phyloP scores from a whole-genome alignment of 2,329 filamentous ascomycete genomes.

The Grosmannia clavigera region DNA sequence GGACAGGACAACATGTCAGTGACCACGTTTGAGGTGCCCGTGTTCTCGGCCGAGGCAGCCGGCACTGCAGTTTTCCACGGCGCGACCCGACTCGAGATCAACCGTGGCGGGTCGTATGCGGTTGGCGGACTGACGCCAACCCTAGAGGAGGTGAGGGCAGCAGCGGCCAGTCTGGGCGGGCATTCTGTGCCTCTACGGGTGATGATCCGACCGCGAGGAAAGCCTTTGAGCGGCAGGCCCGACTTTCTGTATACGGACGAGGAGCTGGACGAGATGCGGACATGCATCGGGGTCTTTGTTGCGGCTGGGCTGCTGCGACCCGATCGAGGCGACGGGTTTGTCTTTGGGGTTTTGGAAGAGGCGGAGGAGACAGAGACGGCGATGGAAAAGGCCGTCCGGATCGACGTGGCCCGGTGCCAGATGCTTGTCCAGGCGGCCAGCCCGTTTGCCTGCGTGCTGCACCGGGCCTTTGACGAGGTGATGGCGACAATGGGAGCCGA shows the following conservation, averaged over 20 bases:
- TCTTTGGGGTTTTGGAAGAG: constrained; percentile 34
- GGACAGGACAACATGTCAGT: neutral
- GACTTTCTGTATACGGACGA: constrained; percentile 37
- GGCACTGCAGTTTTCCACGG: constrained; percentile 27
- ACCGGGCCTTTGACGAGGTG: constrained; percentile 43
- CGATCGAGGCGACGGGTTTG: constrained; percentile 39
- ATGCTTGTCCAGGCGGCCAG: constrained; percentile 28
- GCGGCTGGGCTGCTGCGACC: constrained; percentile 23
- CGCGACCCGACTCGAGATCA: constrained; percentile 41
- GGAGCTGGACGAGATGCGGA: constrained; percentile 32
- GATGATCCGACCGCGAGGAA: constrained; percentile 41
- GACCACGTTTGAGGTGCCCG: constrained; percentile 31
- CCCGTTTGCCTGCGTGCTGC: constrained; percentile 37
- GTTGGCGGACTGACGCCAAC: constrained; percentile 39
- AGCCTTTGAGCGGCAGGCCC: constrained; percentile 12
- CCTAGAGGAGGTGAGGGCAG: constrained; percentile 23
- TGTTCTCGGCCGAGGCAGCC: constrained; percentile 34
- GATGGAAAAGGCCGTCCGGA: constrained; percentile 5
- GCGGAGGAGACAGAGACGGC: neutral
- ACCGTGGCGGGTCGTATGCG: constrained; percentile 35
- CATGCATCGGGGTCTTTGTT: constrained; percentile 25
- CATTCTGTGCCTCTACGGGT: constrained; percentile 30
- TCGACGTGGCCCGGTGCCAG: constrained; percentile 29
- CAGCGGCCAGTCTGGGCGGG: constrained; percentile 6
- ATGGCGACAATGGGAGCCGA: constrained; percentile 11